These are phyloP conservation scores for Microthlaspi erraticum DNA, from an alignment of 345 rosid species.

Conservation along the genomic window DNA sequence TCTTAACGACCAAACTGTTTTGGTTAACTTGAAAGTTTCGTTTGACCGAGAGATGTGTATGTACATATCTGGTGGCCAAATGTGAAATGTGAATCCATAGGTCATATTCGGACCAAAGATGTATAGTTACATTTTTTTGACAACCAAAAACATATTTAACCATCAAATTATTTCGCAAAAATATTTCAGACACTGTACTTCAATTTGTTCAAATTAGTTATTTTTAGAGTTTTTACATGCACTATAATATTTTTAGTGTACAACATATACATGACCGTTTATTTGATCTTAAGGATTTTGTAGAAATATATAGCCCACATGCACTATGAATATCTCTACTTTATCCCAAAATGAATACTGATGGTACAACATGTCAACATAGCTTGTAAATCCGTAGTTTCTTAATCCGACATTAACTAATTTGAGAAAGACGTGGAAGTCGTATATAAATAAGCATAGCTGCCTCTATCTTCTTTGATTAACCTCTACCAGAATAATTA, in stretches of 20 bases:
- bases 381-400: not conserved
- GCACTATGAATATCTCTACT: no score
- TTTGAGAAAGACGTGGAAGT: slow-evolving; percentile 13
- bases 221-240: not conserved
- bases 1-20: not conserved
- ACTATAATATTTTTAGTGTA: not conserved
- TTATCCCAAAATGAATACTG: no score
- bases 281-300: no score
- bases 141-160: not conserved
- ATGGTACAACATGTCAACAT: not conserved
- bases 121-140: not conserved
- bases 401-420: not conserved
- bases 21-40: slow-evolving; percentile 15
- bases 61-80: slow-evolving; percentile 6
- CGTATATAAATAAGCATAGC: not conserved
- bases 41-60: slow-evolving; percentile 10
- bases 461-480: slow-evolving; percentile 2
- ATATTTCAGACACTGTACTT: not conserved
- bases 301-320: no score
- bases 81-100: slow-evolving; percentile 23
- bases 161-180: not conserved
- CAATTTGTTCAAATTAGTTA: not conserved
- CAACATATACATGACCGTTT: no score
- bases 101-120: slow-evolving; percentile 12
- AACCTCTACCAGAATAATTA: not conserved